Percentiles rank a stretch among this genome's conserved stretches.
Evolutionary conservation across 352 stramenopile genomes (phyloP).

Genomic region (Phytopythium litorale): DNA sequence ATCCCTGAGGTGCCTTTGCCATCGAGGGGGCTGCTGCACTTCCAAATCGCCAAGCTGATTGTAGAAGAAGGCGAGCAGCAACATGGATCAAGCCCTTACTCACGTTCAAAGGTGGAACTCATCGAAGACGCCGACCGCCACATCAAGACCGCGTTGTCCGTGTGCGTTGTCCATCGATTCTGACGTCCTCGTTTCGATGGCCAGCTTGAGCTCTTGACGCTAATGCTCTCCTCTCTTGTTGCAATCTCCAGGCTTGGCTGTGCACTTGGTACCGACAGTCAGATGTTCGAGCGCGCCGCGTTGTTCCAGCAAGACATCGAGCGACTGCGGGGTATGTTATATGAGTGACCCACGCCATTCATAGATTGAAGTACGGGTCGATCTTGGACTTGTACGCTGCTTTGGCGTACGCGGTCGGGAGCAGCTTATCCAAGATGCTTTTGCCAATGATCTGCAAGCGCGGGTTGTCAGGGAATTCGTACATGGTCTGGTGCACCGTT

Average conservation of each 20-base stretch:
- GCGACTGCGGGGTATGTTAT: not conserved
- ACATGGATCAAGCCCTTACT: not conserved
- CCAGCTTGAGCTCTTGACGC: not conserved
- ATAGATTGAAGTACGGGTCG: constrained; percentile 73
- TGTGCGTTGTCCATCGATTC: not conserved
- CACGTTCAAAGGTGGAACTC: not conserved
- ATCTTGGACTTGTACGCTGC: constrained; percentile 69
- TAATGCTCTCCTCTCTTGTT: not conserved
- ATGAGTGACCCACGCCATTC: not conserved
- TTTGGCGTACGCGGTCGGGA: constrained; percentile 63
- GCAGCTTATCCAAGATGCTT: constrained; percentile 40
- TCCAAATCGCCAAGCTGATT: constrained; percentile 40
- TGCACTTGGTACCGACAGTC: not conserved
- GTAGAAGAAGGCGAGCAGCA: constrained; percentile 8
- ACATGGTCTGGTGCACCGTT: constrained; percentile 60
- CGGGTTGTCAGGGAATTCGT: constrained; percentile 51
- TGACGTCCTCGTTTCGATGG: not conserved
- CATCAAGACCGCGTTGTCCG: not conserved
- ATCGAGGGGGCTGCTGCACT: constrained; percentile 35
- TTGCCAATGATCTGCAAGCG: constrained; percentile 62
- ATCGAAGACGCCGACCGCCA: constrained; percentile 2
- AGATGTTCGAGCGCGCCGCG: not conserved
- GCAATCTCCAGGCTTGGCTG: not conserved
- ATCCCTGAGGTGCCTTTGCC: constrained; percentile 32
- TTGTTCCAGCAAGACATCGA: constrained; percentile 5